Conservation (phyloP, 257 asterid species). For the Solanum appendiculatum region DNA sequence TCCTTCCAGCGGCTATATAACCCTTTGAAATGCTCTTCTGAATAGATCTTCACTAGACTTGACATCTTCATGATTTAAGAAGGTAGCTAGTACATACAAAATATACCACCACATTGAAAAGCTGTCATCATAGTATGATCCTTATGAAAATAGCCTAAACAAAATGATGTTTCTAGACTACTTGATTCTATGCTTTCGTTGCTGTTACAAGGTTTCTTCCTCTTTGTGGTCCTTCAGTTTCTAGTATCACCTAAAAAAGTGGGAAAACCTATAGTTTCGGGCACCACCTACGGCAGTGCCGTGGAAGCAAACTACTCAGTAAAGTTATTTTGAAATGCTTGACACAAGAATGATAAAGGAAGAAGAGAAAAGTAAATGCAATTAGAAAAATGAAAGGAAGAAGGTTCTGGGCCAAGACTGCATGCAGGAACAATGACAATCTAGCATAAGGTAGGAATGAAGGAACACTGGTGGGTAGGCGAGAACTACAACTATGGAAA, state of each 20-base stretch:
- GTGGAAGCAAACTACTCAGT: background rate
- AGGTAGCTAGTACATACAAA: background rate
- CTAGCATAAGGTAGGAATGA: background rate
- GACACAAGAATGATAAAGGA: background rate
- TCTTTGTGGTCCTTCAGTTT: background rate
- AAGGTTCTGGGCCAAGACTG: background rate
- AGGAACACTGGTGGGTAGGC: background rate
- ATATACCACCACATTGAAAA: background rate
- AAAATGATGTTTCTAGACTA: background rate
- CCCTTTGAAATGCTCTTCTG: background rate
- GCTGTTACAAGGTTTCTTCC: background rate
- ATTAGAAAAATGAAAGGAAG: background rate
- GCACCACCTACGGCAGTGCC: background rate
- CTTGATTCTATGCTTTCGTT: background rate
- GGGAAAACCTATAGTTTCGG: background rate
- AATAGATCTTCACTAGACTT: background rate
- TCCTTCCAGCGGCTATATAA: background rate
- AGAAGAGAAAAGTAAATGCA: background rate
- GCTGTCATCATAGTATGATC: background rate
- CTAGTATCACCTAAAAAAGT: background rate
- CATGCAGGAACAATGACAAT: background rate
- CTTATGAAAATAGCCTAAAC: background rate
- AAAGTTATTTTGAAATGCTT: background rate
- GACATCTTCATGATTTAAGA: background rate
- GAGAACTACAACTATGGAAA: background rate